Base-by-base conservation (phyloP, 352 stramenopile genomes). In the Phytopythium ostracodes region DNA sequence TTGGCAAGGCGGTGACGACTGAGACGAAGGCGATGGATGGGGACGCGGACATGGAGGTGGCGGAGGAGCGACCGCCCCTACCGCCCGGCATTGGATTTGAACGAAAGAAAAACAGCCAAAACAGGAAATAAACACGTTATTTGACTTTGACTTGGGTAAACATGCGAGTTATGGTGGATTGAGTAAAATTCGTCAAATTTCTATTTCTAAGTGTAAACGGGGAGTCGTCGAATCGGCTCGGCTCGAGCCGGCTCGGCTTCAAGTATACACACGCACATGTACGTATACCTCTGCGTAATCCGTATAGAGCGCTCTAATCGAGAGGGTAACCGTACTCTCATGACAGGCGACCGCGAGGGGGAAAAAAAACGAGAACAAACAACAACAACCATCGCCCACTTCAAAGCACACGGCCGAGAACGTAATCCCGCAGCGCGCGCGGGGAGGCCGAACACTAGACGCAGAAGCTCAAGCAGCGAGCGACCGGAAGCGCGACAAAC, bases 51-150 rank as follows among this genome's bases (percentile, higher is more conserved):
- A 17, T 56, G 27, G 20, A 10, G 31, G 29, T 5, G 27, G 29
- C 17, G 50, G 2, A n/a, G n/a, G n/a, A n/a, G n/a, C n/a, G 46
- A 33, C 33, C 25, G 43, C n/a, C n/a, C n/a, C n/a, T n/a, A 50
- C 43, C 36, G 36, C 10, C 44, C 44, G n/a, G 11, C 25, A 56
- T 56, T n/a, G 49, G 27, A 56, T 40, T 54, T 57, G 51, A 9
- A 38, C 31, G 51, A 43, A n/a, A 14, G n/a, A n/a, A 58, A 58
- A 42, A 58, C 10, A 57, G 10, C 20, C 31, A 15, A 58, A 58
- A 58, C 52, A 58, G 52, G 52, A 58, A 55, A 44, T 58, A 58
- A 59, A 59, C 29, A 59, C 53, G 53, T 36, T 36, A 22, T 59
- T 59, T 59, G 33, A 35, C 31, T 59, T 59, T 59, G 42, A 49